Evolutionary conservation across 2,329 filamentous ascomycete genomes (phyloP), one percentile per base, ranked within the genome.

Genomic region (Fusarium sp.): DNA sequence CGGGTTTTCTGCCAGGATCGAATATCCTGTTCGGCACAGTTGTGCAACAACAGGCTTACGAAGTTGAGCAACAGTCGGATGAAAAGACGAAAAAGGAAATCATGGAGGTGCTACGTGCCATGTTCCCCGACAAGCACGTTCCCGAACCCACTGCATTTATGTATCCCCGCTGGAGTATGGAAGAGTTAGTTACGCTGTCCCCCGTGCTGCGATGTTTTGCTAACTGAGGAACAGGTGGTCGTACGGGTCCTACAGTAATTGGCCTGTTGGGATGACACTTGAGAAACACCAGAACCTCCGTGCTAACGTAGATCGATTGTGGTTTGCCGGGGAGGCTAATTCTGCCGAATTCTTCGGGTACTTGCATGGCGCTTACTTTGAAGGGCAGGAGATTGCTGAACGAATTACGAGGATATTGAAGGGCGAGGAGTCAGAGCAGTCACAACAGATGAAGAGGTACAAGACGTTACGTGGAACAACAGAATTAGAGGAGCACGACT

Each of bases 221-320:
- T 72, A 89, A 33, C 4, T 3, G 59, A 31, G 22, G 13, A 60
- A 31, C 9, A 78, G 76, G 3, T 87, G 85, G 85, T 79, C 84
- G 0, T 89, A 86, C 64, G 91, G 91, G 6, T 90, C 87, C 33
- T 93, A 92, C 81, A 90, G 88, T 41, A 92, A 92, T 78, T 93
- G 91, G 91, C 91, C 91, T 0, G 82, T 87, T 0, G 88, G 88
- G 2, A 89, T 90, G 48, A 90, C 88, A 0, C 82, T 93, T 0
- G 88, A 92, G 76, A 89, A 86, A 82, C 91, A 93, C 73, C 88
- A 93, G 78, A 93, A 93, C 72, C 83, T 93, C 13, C 87, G 91
- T 2, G 89, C 90, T 14, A 92, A 92, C 67, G 80, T 91, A 0
- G 86, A 85, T 10, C 81, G 89, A 2, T 78, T 93, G 7, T 92